Conservation (phyloP, 768 basidiomycete genomes). For the Tulasnella sp. region DNA sequence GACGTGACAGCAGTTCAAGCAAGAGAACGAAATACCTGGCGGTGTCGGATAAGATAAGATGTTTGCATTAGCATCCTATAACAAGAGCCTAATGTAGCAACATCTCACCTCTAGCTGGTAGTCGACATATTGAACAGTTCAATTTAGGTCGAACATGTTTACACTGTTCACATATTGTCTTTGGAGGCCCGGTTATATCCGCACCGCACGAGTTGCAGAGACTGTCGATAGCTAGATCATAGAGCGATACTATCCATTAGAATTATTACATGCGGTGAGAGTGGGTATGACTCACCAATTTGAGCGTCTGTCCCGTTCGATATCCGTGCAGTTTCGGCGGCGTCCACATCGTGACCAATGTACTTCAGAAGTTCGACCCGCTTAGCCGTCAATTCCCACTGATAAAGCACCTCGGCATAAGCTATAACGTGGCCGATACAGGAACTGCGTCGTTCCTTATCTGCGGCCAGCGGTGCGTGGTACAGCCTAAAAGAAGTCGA, state of each 20-base stretch:
- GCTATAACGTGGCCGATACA: slow-evolving; percentile 46
- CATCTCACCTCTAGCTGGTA: slow-evolving; percentile 58
- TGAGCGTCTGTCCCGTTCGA: background rate
- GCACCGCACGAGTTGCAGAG: slow-evolving; percentile 38
- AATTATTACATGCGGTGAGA: background rate
- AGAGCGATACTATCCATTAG: slow-evolving; percentile 36
- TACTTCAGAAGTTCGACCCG: slow-evolving; percentile 64
- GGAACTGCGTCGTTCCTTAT: background rate
- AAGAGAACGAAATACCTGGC: slow-evolving; percentile 51
- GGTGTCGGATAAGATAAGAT: background rate
- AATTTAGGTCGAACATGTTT: slow-evolving; percentile 36
- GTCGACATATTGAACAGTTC: slow-evolving; percentile 60
- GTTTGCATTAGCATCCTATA: background rate
- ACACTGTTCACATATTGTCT: slow-evolving; percentile 35
- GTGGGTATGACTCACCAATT: slow-evolving; percentile 3
- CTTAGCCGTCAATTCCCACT: slow-evolving; percentile 63
- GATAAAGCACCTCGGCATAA: slow-evolving; percentile 65
- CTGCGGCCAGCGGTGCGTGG: slow-evolving; percentile 7
- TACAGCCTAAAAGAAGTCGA: background rate
- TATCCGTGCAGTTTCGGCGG: slow-evolving; percentile 17
- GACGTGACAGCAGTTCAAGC: slow-evolving; percentile 51
- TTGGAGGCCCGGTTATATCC: slow-evolving; percentile 27
- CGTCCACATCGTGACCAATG: slow-evolving; percentile 32
- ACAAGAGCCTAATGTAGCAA: background rate
- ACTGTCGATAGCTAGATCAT: slow-evolving; percentile 19